phyloP scores from a whole-genome alignment of 2,329 filamentous ascomycete genomes.

The Cladosporium cucumerinum region DNA sequence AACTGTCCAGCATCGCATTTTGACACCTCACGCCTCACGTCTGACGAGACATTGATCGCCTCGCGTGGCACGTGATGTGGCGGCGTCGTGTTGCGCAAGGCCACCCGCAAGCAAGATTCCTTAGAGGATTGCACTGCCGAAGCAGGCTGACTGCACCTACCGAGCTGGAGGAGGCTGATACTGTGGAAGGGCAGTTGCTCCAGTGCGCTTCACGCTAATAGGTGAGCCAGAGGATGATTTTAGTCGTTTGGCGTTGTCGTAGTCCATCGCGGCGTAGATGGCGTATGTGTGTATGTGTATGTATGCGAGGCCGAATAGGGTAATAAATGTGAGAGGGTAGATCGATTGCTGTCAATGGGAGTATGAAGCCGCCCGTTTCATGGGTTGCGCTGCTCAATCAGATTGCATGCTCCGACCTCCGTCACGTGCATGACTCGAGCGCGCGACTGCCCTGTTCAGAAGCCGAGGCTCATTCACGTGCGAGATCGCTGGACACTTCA shows the following conservation, averaged over 20 bases:
- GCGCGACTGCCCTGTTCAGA: neutral
- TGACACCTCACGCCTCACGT: neutral
- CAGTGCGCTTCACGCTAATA: constrained; percentile 21
- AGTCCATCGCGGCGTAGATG: neutral
- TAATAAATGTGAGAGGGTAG: neutral
- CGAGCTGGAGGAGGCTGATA: constrained; percentile 28
- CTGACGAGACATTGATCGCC: neutral
- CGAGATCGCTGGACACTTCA: constrained; percentile 8
- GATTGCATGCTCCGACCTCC: neutral
- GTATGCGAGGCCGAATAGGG: neutral
- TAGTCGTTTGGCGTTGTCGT: constrained; percentile 25
- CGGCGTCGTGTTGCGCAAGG: neutral
- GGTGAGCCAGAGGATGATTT: constrained; percentile 28
- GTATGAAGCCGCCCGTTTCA: neutral
- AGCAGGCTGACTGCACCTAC: constrained; percentile 15
- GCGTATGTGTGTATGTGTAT: neutral
- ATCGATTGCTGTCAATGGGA: constrained; percentile 1
- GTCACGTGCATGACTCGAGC: constrained; percentile 9
- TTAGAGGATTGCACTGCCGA: neutral
- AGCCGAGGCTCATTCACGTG: constrained; percentile 13
- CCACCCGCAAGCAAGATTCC: neutral
- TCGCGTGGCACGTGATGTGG: constrained; percentile 5
- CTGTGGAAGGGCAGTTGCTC: constrained; percentile 26
- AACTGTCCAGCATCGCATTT: neutral
- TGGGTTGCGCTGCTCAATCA: neutral